Percentiles rank a stretch among this genome's conserved stretches.
Evolutionary conservation across 148 eudicot genomes (phyloP).

Genomic region (Bassia scoparia): DNA sequence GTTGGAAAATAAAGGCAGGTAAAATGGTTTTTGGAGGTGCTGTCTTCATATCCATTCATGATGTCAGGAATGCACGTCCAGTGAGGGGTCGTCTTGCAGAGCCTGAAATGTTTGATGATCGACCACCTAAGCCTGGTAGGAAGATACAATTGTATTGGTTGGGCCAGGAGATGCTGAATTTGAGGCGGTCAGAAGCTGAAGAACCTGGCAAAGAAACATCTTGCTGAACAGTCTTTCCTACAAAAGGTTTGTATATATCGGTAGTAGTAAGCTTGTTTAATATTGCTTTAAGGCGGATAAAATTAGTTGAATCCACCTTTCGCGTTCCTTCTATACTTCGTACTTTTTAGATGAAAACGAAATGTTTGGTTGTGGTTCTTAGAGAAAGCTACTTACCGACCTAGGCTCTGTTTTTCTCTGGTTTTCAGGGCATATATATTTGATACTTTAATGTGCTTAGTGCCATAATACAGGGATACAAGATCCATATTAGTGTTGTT

Average conservation of each 20-base stretch:
- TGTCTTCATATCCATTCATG: conserved; percentile 55
- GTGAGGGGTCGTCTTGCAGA: conserved; percentile 54
- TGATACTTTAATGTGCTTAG: too few species aligned
- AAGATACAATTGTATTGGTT: conserved; percentile 53
- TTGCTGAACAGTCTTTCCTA: conserved; percentile 44
- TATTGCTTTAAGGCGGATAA: not conserved
- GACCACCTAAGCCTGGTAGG: conserved; percentile 63
- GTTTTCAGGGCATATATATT: too few species aligned
- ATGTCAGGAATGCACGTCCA: conserved; percentile 85
- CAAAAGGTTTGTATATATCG: conserved; percentile 37
- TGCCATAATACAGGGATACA: too few species aligned
- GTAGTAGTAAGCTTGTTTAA: not conserved
- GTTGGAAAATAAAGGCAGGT: conserved; percentile 50
- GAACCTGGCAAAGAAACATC: conserved; percentile 42
- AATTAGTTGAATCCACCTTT: too few species aligned
- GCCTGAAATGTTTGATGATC: conserved; percentile 65
- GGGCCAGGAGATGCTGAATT: conserved; percentile 54
- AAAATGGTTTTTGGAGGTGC: conserved; percentile 26
- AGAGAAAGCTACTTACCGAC: too few species aligned
- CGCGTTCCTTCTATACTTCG: too few species aligned
- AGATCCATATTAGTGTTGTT: not conserved
- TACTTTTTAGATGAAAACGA: too few species aligned
- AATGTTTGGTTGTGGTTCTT: too few species aligned
- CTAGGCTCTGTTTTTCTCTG: too few species aligned
- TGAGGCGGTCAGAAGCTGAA: conserved; percentile 51